phyloP scores from a whole-genome alignment of 2,329 filamentous ascomycete genomes.

The Emergomyces orientalis region DNA sequence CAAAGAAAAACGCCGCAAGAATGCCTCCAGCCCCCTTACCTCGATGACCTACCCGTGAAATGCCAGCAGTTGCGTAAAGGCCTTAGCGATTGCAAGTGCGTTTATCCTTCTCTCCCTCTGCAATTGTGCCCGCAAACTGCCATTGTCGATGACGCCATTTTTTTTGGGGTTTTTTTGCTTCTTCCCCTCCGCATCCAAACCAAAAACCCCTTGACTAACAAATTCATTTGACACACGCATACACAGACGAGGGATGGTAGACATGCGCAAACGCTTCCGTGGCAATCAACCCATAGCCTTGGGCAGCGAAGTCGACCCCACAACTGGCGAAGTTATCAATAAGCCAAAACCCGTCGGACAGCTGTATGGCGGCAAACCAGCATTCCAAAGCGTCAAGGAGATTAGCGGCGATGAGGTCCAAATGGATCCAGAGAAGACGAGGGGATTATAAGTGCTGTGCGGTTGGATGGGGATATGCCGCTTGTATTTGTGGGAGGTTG shows the following conservation, averaged over 20 bases:
- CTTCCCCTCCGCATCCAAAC: background rate
- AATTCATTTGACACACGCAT: background rate
- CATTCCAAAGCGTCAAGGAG: slow-evolving; percentile 57
- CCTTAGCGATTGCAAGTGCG: slow-evolving; percentile 78
- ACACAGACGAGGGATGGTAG: slow-evolving; percentile 70
- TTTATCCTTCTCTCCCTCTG: slow-evolving; percentile 10
- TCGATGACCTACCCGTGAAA: slow-evolving; percentile 70
- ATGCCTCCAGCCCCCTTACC: slow-evolving; percentile 74
- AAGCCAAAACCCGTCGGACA: slow-evolving; percentile 47
- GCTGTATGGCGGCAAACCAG: slow-evolving; percentile 68
- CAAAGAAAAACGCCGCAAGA: slow-evolving; percentile 78
- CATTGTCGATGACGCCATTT: too few species aligned
- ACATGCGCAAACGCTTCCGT: slow-evolving; percentile 97
- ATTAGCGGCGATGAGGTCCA: slow-evolving; percentile 57
- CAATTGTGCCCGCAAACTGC: too few species aligned
- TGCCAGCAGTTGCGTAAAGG: slow-evolving; percentile 91
- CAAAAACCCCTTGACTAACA: background rate
- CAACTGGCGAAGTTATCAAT: slow-evolving; percentile 21
- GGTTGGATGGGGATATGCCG: background rate
- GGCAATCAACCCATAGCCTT: slow-evolving; percentile 80
- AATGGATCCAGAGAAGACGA: slow-evolving; percentile 42
- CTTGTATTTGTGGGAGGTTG: background rate
- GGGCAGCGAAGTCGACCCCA: slow-evolving; percentile 49
- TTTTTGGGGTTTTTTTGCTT: background rate
- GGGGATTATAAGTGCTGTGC: slow-evolving; percentile 28